Evolutionary conservation across 75 land plant genomes (phyloP).

Genomic region (Gnetum montanum): DNA sequence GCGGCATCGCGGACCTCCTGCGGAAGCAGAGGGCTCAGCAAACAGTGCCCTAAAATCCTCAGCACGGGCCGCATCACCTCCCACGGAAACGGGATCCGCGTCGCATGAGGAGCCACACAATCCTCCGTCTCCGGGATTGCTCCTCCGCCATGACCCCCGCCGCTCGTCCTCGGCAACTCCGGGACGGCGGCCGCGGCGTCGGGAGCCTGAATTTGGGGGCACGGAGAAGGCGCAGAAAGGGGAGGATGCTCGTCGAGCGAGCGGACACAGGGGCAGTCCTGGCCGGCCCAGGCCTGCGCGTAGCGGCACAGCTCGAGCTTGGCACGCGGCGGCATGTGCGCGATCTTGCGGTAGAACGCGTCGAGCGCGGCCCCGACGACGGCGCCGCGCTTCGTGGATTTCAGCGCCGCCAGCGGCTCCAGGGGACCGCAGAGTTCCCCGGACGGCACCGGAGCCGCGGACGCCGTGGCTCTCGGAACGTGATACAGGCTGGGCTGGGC

Average conservation of each 20-base stretch:
- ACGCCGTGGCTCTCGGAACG: constrained; percentile 14
- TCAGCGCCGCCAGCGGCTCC: constrained; percentile 83
- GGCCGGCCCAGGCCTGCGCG: constrained; percentile 57
- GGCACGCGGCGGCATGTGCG: constrained; percentile 68
- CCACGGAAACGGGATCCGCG: constrained; percentile 73
- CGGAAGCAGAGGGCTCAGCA: constrained; percentile 56
- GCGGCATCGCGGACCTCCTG: constrained; percentile 70
- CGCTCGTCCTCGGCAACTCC: not conserved
- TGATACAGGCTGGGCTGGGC: constrained; percentile 17
- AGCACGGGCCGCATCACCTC: constrained; percentile 83
- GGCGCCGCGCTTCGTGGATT: constrained; percentile 83
- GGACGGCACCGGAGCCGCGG: constrained; percentile 4
- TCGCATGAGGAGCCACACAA: constrained; percentile 9
- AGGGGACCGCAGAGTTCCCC: constrained; percentile 58
- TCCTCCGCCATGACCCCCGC: not conserved
- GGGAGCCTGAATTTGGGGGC: too few species aligned
- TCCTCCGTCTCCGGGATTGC: not conserved
- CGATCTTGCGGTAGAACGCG: constrained; percentile 55
- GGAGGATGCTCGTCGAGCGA: constrained; percentile 11
- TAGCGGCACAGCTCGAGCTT: constrained; percentile 78
- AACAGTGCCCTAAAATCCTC: constrained; percentile 86
- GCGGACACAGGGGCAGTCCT: constrained; percentile 34
- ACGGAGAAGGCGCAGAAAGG: not conserved
- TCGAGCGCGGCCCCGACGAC: constrained; percentile 81
- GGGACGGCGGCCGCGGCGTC: too few species aligned